Conservation (phyloP, 2,329 filamentous ascomycete species). For the Phialocephala sp. region DNA sequence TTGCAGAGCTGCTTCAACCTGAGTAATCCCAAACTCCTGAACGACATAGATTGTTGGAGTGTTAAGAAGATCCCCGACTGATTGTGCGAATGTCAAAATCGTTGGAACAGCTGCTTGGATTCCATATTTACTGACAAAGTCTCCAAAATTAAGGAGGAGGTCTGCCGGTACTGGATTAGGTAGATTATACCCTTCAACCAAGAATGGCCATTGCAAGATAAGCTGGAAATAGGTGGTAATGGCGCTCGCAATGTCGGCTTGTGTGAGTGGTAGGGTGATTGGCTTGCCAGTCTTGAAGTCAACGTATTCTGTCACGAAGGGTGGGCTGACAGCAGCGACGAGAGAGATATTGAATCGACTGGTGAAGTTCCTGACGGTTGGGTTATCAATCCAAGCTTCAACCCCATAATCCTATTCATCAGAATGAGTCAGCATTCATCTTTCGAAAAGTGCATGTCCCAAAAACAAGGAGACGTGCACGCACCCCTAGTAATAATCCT, state of each 20-base stretch:
- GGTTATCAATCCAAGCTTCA: conserved; percentile 47
- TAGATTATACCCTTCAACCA: conserved; percentile 48
- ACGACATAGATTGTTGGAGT: conserved; percentile 51
- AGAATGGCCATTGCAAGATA: conserved; percentile 7
- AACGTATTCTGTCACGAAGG: conserved; percentile 8
- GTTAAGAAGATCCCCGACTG: conserved; percentile 50
- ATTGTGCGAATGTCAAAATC: conserved; percentile 50
- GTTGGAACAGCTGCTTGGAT: conserved; percentile 48
- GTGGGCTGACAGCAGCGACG: neutral
- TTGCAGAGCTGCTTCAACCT: neutral
- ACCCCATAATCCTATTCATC: conserved; percentile 34
- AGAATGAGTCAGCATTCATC: too few relatives aligned
- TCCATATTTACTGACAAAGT: conserved; percentile 34
- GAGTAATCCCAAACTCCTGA: conserved; percentile 37
- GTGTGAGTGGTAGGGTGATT: neutral
- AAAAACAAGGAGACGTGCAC: too few relatives aligned
- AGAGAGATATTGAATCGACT: conserved; percentile 45
- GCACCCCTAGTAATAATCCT: too few relatives aligned
- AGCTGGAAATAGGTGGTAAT: neutral
- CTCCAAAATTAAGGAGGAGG: conserved; percentile 22
- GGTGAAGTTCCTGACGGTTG: conserved; percentile 51
- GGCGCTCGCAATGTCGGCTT: neutral
- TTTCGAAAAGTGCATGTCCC: too few relatives aligned
- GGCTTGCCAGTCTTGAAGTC: conserved; percentile 15
- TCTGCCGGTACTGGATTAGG: conserved; percentile 27